These are phyloP conservation scores for Gentiana straminea DNA, from an alignment of 257 asterid species.

Conservation along the genomic window DNA sequence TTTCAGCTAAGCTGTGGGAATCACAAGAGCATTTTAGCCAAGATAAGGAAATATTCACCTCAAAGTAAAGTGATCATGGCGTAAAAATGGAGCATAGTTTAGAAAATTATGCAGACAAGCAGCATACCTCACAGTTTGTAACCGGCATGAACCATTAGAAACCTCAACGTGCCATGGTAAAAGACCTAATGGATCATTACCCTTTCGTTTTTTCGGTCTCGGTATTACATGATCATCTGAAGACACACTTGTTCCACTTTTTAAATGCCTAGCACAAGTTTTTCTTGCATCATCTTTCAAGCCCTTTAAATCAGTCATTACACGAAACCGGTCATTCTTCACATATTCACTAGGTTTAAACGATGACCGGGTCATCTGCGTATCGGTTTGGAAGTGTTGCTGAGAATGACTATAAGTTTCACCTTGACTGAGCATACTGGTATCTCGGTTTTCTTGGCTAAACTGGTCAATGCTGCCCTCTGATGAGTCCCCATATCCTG, in stretches of 20 bases:
- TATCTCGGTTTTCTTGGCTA: constrained; percentile 18
- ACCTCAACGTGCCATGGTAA: constrained; percentile 74
- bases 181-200: constrained; percentile 17
- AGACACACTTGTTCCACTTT: constrained; percentile 25
- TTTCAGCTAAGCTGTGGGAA: constrained; percentile 34
- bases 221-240: constrained; percentile 24
- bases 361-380: constrained; percentile 51
- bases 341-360: constrained; percentile 31
- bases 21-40: constrained; percentile 10
- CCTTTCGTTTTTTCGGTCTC: constrained; percentile 48
- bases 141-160: constrained; percentile 15
- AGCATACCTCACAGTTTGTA: constrained; percentile 42
- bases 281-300: constrained; percentile 17
- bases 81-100: neutral
- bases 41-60: constrained; percentile 1
- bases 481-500: constrained; percentile 18
- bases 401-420: constrained; percentile 13
- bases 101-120: neutral
- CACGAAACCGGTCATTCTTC: constrained; percentile 32
- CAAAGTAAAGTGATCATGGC: too few species aligned
- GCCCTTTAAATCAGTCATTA: constrained; percentile 18
- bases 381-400: constrained; percentile 22
- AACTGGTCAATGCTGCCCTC: constrained; percentile 17
- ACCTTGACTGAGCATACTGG: constrained; percentile 16
- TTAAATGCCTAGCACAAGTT: constrained; percentile 19